Conservation (phyloP, 2,329 filamentous ascomycete genomes). For the Claviceps spartinae region DNA sequence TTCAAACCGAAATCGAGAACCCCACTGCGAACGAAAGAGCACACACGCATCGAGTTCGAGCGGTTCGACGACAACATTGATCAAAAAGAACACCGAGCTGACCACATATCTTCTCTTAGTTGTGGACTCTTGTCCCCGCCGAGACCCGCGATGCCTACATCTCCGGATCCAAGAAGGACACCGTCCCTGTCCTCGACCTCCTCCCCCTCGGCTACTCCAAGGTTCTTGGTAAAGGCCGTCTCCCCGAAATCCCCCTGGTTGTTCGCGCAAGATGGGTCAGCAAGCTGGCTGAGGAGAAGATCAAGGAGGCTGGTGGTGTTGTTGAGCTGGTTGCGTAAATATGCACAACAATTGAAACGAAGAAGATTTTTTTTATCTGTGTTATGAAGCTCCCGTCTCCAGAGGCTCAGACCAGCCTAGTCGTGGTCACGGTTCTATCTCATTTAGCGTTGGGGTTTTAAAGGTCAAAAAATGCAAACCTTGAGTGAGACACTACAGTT, state of each 20-base stretch:
- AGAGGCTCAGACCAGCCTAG: not conserved
- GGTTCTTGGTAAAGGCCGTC: slow-evolving; percentile 94
- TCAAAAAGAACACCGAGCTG: slow-evolving; percentile 11
- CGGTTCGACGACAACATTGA: not conserved
- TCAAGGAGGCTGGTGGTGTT: slow-evolving; percentile 93
- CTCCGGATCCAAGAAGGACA: slow-evolving; percentile 66
- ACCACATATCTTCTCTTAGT: slow-evolving; percentile 35
- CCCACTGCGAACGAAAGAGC: not conserved
- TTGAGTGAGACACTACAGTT: not conserved
- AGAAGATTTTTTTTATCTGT: not conserved
- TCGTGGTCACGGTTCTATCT: too few species aligned
- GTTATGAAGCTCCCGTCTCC: not conserved
- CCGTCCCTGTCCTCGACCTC: slow-evolving; percentile 94
- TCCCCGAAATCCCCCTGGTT: slow-evolving; percentile 85
- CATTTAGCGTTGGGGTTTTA: too few species aligned
- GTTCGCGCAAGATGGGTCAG: slow-evolving; percentile 92
- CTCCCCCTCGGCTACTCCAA: slow-evolving; percentile 96
- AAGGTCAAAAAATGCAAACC: not conserved
- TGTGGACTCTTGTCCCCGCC: slow-evolving; percentile 86
- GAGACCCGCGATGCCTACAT: slow-evolving; percentile 93
- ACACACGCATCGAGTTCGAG: not conserved
- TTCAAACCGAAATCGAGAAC: too few species aligned
- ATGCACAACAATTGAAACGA: not conserved
- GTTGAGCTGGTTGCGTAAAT: slow-evolving; percentile 81
- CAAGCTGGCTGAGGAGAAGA: slow-evolving; percentile 96